Conservation (phyloP, 352 stramenopile species). For the Pythium insidiosum region DNA sequence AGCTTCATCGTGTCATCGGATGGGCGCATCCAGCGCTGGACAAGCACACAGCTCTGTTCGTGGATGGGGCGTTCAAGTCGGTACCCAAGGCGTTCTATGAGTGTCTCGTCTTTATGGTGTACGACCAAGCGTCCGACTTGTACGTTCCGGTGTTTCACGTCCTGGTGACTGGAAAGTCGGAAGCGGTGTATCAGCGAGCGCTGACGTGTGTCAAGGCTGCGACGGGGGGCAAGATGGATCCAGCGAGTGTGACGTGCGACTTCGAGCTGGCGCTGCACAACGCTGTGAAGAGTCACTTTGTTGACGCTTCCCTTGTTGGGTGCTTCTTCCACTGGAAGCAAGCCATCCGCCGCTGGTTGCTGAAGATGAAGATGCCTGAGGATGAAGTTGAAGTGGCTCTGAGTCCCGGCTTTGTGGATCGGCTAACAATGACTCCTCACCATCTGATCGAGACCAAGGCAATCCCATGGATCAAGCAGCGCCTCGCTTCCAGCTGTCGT, state of each 20-base stretch:
- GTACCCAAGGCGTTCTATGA: conserved; percentile 2
- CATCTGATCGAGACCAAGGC: neutral
- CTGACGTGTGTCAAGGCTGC: neutral
- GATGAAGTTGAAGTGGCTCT: neutral
- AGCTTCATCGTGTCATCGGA: conserved; percentile 12
- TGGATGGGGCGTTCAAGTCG: conserved; percentile 13
- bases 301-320: neutral
- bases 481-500: neutral
- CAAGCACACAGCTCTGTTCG: conserved; percentile 9
- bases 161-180: neutral
- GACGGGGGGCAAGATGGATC: neutral
- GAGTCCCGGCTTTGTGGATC: neutral
- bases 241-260: neutral
- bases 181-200: neutral
- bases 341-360: conserved; percentile 1
- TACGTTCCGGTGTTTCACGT: conserved; percentile 9
- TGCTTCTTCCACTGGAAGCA: conserved; percentile 14
- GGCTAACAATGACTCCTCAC: too few species aligned
- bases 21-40: conserved; percentile 14
- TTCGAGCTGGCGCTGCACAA: neutral
- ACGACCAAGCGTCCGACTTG: neutral
- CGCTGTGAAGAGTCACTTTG: conserved; percentile 1
- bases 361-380: conserved; percentile 1
- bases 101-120: conserved; percentile 3
- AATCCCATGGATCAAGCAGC: neutral